Evolutionary conservation across 352 stramenopile genomes (phyloP).

Genomic region (Phytophthora pisi): DNA sequence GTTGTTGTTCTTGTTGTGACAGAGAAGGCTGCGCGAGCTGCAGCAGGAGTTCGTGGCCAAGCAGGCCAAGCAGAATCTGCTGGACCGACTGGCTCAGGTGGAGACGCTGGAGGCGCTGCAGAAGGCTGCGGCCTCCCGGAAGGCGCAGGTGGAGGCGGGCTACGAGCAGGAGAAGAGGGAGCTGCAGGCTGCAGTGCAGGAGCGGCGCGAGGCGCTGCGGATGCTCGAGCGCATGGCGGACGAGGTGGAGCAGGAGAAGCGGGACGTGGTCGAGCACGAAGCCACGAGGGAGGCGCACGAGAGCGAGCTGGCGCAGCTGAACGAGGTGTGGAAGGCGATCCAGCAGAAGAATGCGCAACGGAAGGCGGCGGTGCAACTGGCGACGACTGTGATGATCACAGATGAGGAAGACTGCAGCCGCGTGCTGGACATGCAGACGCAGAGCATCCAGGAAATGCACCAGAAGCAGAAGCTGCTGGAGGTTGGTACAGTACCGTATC

Average conservation of each 20-base stretch:
- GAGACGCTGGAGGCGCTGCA: conserved; percentile 52
- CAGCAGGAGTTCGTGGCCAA: conserved; percentile 64
- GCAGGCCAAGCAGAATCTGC: conserved; percentile 73
- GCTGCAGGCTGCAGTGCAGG: conserved; percentile 48
- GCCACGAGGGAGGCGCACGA: conserved; percentile 44
- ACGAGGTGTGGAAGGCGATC: conserved; percentile 67
- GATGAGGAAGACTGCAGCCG: conserved; percentile 81
- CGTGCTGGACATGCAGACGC: conserved; percentile 74
- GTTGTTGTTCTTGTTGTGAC: not conserved
- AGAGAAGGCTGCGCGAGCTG: conserved; percentile 51
- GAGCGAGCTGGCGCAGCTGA: conserved; percentile 56
- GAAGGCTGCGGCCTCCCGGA: conserved; percentile 24
- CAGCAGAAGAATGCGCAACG: conserved; percentile 76
- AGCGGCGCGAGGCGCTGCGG: conserved; percentile 45
- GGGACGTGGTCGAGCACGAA: conserved; percentile 52
- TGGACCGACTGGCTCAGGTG: conserved; percentile 77
- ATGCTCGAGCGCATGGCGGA: conserved; percentile 48
- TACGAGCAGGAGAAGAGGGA: conserved; percentile 52
- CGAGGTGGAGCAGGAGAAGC: conserved; percentile 60
- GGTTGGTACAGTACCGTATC: conserved; percentile 17
- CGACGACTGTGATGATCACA: conserved; percentile 74
- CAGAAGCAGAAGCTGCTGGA: conserved; percentile 71
- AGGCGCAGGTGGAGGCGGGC: conserved; percentile 31
- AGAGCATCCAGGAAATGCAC: conserved; percentile 74
- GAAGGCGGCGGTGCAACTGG: conserved; percentile 74